phyloP scores from a whole-genome alignment of 768 basidiomycete species.

The Mycena chlorophos region DNA sequence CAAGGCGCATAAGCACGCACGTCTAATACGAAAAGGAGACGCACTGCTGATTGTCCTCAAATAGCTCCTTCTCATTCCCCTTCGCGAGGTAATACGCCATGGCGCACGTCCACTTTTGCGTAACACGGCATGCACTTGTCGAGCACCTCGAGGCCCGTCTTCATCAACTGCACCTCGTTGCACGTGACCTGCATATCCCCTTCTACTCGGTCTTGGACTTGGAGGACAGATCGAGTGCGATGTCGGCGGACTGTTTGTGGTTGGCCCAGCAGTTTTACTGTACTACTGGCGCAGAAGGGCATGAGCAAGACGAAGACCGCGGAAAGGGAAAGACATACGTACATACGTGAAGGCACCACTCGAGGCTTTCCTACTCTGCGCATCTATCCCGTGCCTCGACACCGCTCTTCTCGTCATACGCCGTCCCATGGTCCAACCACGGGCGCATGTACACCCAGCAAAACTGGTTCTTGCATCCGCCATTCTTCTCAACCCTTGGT shows the following conservation, averaged over 20 bases:
- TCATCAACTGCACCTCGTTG: slow-evolving; percentile 99
- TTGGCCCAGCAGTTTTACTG: slow-evolving; percentile 99
- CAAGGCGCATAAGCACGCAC: neutral
- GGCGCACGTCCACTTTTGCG: slow-evolving; percentile 98
- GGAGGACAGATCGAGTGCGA: slow-evolving; percentile 86
- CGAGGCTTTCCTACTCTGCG: slow-evolving; percentile 86
- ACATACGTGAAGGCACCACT: slow-evolving; percentile 93
- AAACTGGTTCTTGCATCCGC: slow-evolving; percentile 96
- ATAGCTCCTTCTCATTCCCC: slow-evolving; percentile 91
- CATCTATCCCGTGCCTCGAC: slow-evolving; percentile 87
- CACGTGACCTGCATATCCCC: slow-evolving; percentile 97
- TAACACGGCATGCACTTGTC: slow-evolving; percentile 89
- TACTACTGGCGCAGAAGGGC: slow-evolving; percentile 59
- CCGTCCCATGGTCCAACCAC: slow-evolving; percentile 96
- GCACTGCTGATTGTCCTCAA: slow-evolving; percentile 94
- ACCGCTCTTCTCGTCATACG: slow-evolving; percentile 90
- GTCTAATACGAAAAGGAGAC: slow-evolving; percentile 21
- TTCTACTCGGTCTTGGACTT: slow-evolving; percentile 99
- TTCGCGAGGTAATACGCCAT: slow-evolving; percentile 97
- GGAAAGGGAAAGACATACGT: neutral
- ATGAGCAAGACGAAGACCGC: neutral
- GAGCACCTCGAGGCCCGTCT: slow-evolving; percentile 93
- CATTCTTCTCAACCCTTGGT: slow-evolving; percentile 99
- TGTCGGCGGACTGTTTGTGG: slow-evolving; percentile 98
- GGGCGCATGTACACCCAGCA: slow-evolving; percentile 99